Percentiles rank a stretch among this genome's conserved stretches.
Conservation (phyloP, 2,329 filamentous ascomycete genomes). For the Nannizziopsis barbatae region DNA sequence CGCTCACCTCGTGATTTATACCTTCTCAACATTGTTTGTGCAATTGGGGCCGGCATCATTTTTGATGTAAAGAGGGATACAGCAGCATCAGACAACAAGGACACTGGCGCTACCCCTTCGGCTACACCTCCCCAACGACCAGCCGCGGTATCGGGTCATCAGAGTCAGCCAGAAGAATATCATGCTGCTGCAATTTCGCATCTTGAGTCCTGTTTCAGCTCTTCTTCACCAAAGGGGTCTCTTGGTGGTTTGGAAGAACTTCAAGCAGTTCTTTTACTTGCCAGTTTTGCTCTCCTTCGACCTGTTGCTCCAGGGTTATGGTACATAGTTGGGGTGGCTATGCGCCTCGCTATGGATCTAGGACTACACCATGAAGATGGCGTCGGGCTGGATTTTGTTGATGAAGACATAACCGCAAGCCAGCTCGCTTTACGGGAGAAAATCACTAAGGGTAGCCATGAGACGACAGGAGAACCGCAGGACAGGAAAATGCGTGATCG, state of each 20-base stretch:
- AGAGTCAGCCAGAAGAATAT: slow-evolving; percentile 82
- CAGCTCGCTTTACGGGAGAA: slow-evolving; percentile 11
- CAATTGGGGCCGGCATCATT: slow-evolving; percentile 88
- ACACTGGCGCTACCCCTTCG: slow-evolving; percentile 13
- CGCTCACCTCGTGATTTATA: slow-evolving; percentile 76
- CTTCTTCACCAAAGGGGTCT: slow-evolving; percentile 53
- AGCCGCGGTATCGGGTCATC: slow-evolving; percentile 47
- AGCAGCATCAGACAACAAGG: slow-evolving; percentile 1
- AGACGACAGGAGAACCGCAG: slow-evolving; percentile 4
- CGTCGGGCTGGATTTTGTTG: slow-evolving; percentile 47
- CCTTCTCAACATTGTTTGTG: slow-evolving; percentile 92
- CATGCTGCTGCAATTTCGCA: slow-evolving; percentile 90
- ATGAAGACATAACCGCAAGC: slow-evolving; percentile 25
- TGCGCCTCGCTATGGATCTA: slow-evolving; percentile 79
- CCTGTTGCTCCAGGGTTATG: slow-evolving; percentile 88
- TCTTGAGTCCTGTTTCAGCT: slow-evolving; percentile 69
- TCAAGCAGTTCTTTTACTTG: slow-evolving; percentile 81
- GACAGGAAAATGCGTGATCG: slow-evolving; percentile 42
- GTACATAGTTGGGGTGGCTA: slow-evolving; percentile 94
- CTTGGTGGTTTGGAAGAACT: slow-evolving; percentile 87
- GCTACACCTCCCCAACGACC: slow-evolving; percentile 31
- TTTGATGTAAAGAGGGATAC: slow-evolving; percentile 43
- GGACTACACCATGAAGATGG: slow-evolving; percentile 90
- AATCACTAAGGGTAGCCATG: slow-evolving; percentile 2
- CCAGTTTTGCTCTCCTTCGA: slow-evolving; percentile 79